Conservation (phyloP, 2,329 filamentous ascomycete genomes). For the Trichoderma sp. region DNA sequence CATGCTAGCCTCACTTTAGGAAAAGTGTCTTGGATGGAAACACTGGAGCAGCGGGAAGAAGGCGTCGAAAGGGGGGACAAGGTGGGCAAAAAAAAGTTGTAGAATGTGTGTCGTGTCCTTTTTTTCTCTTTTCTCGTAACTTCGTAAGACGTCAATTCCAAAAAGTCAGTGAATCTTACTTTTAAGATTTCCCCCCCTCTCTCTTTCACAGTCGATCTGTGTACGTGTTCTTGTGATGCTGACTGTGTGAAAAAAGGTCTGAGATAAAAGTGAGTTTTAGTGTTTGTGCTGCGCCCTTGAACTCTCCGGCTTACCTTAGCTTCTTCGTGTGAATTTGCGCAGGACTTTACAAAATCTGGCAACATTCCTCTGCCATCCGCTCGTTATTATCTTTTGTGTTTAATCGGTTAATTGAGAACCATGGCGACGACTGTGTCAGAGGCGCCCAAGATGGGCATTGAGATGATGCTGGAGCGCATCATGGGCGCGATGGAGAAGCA, state of each 20-base stretch:
- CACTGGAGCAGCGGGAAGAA: constrained; percentile 1
- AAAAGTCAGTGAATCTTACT: not conserved
- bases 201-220: not conserved
- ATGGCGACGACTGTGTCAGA: constrained; percentile 21
- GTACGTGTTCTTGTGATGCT: constrained; percentile 10
- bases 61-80: not conserved
- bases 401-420: not conserved
- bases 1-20: constrained; percentile 17
- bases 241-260: not conserved
- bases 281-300: constrained; percentile 4
- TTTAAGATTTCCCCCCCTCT: not conserved
- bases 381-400: not conserved
- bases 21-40: constrained; percentile 9
- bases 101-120: constrained; percentile 4
- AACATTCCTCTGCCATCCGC: constrained; percentile 6
- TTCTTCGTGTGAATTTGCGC: not conserved
- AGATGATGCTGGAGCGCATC: constrained; percentile 25
- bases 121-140: not conserved
- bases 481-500: constrained; percentile 27
- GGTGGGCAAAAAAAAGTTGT: not conserved
- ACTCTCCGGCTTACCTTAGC: constrained; percentile 6
- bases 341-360: not conserved
- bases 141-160: not conserved
- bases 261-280: constrained; percentile 11
- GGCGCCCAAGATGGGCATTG: constrained; percentile 21